Percentiles rank a stretch among this genome's conserved stretches.
phyloP scores from a whole-genome alignment of 2,329 filamentous ascomycete genomes.

The Rutstroemia sp. region DNA sequence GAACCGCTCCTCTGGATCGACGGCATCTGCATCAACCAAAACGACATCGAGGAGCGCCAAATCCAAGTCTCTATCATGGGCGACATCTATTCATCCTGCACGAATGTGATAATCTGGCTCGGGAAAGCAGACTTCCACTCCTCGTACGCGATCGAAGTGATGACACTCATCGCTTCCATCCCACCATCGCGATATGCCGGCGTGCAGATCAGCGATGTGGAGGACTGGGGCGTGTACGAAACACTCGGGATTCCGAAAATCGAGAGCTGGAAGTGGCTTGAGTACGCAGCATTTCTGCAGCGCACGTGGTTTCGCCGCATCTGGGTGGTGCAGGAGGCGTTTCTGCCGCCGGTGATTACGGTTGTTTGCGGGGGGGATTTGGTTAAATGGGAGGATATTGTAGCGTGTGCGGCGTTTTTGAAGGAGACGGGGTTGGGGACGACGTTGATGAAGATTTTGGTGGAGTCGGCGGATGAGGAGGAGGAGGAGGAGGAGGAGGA shows the following conservation, averaged over 20 bases:
- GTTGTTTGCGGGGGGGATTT: slow-evolving; percentile 5
- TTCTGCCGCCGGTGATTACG: slow-evolving; percentile 1
- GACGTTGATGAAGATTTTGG: slow-evolving; percentile 5
- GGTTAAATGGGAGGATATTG: slow-evolving; percentile 7
- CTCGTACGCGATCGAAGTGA: slow-evolving; percentile 1
- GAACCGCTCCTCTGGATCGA: slow-evolving; percentile 12
- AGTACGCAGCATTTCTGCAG: slow-evolving; percentile 11
- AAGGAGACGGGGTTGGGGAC: slow-evolving; percentile 8
- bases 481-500: not conserved
- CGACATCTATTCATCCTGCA: slow-evolving; percentile 8
- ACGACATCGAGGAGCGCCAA: slow-evolving; percentile 3
- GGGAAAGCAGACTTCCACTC: slow-evolving; percentile 5
- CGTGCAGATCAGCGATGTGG: not conserved
- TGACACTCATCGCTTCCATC: not conserved
- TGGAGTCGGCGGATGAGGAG: not conserved
- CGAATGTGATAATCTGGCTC: slow-evolving; percentile 12
- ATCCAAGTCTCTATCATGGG: slow-evolving; percentile 13
- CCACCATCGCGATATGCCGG: not conserved
- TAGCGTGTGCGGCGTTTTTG: slow-evolving; percentile 6
- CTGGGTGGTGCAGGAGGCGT: slow-evolving; percentile 14
- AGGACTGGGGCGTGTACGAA: slow-evolving; percentile 1
- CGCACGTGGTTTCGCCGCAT: slow-evolving; percentile 13
- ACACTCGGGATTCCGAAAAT: slow-evolving; percentile 6
- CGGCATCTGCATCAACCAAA: slow-evolving; percentile 15
- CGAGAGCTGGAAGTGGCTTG: slow-evolving; percentile 6